Evolutionary conservation across 129 eudicot genomes (phyloP).

Genomic region (Escallonia herrerae): DNA sequence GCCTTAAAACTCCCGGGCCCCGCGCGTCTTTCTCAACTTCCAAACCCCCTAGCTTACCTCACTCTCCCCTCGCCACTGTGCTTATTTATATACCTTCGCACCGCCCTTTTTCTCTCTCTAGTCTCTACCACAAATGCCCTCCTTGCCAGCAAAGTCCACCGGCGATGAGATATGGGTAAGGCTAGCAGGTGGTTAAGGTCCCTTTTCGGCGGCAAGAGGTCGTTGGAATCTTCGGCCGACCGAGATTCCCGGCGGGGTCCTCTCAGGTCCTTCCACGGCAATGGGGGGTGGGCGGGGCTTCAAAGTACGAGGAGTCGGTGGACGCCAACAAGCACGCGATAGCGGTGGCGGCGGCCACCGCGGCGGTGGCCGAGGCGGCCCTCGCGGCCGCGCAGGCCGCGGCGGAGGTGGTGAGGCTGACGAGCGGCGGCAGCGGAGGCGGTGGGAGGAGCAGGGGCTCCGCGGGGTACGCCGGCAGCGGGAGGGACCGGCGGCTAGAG

Average conservation of each 20-base stretch:
- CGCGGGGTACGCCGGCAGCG: slow-evolving; percentile 12
- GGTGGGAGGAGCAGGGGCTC: slow-evolving; percentile 13
- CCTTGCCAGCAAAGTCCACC: slow-evolving; percentile 3
- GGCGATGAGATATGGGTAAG: slow-evolving; percentile 57
- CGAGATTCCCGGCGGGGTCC: slow-evolving; percentile 9
- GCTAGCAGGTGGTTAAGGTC: slow-evolving; percentile 58
- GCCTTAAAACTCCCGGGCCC: too few species aligned
- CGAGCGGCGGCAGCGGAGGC: slow-evolving; percentile 26
- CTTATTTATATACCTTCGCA: neutral
- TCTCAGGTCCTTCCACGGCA: neutral
- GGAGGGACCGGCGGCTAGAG: slow-evolving; percentile 32
- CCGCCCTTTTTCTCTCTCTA: neutral
- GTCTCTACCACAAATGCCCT: too few species aligned
- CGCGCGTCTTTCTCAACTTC: slow-evolving; percentile 7
- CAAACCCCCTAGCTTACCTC: slow-evolving; percentile 3
- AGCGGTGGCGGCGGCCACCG: slow-evolving; percentile 97
- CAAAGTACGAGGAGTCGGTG: slow-evolving; percentile 20
- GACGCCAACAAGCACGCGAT: slow-evolving; percentile 90
- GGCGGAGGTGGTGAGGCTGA: slow-evolving; percentile 84
- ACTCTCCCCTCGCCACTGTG: neutral
- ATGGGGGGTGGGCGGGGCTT: slow-evolving; percentile 8
- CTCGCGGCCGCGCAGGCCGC: slow-evolving; percentile 97
- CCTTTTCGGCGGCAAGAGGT: slow-evolving; percentile 39
- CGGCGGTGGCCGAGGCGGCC: slow-evolving; percentile 95
- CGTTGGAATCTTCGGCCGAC: slow-evolving; percentile 20